Base-by-base conservation (phyloP, 2,329 filamentous ascomycete genomes). In the Ophiognomonia clavigignenti-juglandacearum region DNA sequence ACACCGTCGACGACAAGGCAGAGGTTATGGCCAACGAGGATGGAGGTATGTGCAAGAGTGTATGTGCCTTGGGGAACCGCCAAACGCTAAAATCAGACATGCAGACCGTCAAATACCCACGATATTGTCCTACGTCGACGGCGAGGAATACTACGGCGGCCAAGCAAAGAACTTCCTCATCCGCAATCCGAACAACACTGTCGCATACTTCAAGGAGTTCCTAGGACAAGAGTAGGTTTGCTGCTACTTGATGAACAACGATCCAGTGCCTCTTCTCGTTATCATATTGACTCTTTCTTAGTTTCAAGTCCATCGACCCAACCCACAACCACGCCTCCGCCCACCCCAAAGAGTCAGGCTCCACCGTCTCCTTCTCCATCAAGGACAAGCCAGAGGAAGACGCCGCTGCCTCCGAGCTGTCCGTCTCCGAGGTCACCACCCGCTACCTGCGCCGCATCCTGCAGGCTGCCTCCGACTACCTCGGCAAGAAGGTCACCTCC, bases 11-110 rank as follows among this genome's bases (percentile, higher is more conserved):
- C 63, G 92, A 95, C 70, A 95, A 95, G 76, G 85, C 90, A 55
- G 89, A 96, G 67, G 92, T 98, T 55, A 97, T 98, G 72, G 93
- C 93, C 63, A 97, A 98, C 72, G 93, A 97, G 74, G 93, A 97
- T 64, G 93, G 93, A 77, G 88, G 88, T 90, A 66, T 63, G 82
- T 70, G 22, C n/a, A 44, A n/a, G n/a, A n/a, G 22, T 37, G 38
- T 8, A 16, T 19, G 22, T 32, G 36, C 24, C 6, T 34, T 9
- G 1, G 6, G 32, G 24, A n/a, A 22, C 22, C n/a, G n/a, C 14
- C 10, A 2, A 5, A 18, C 6, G 31, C 43, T 46, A 11, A 44
- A 10, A 32, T 16, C 8, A n/a, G 32, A 43, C 24, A 44, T 39
- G 49, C 56, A 92, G 93, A 98, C 71, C 91, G 93, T 68, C 92